Conservation (phyloP, 2,329 filamentous ascomycete genomes). For the Kalmusia sp. region DNA sequence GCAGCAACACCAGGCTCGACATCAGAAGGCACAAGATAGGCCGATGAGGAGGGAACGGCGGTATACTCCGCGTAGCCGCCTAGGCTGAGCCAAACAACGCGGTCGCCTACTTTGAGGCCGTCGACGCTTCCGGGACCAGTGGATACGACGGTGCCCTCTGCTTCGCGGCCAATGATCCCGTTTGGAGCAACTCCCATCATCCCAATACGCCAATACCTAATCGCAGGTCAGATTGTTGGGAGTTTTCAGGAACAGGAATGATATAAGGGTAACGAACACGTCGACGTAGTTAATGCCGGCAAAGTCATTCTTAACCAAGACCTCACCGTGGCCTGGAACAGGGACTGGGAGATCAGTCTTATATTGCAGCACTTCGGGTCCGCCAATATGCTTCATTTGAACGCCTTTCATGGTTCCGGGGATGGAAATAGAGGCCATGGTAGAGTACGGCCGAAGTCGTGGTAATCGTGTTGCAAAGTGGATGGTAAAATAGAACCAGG, state of each 20-base stretch:
- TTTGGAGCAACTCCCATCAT: background rate
- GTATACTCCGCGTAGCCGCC: slow-evolving; percentile 67
- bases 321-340: slow-evolving; percentile 66
- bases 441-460: background rate
- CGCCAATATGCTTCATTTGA: slow-evolving; percentile 72
- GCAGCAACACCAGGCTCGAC: slow-evolving; percentile 69
- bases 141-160: slow-evolving; percentile 72
- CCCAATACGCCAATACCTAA: slow-evolving; percentile 10
- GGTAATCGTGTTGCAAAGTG: slow-evolving; percentile 7
- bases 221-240: slow-evolving; percentile 47
- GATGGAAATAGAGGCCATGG: background rate
- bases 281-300: slow-evolving; percentile 87
- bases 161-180: slow-evolving; percentile 78
- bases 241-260: slow-evolving; percentile 73
- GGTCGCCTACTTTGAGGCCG: slow-evolving; percentile 68
- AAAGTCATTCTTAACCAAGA: slow-evolving; percentile 79
- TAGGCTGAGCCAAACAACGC: slow-evolving; percentile 72
- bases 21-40: slow-evolving; percentile 68
- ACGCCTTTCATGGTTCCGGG: slow-evolving; percentile 74
- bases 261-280: slow-evolving; percentile 73
- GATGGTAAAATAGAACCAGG: too few species aligned
- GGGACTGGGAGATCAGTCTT: slow-evolving; percentile 74
- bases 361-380: slow-evolving; percentile 72
- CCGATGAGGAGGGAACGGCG: slow-evolving; percentile 59
- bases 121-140: slow-evolving; percentile 59